Evolutionary conservation across 768 basidiomycete genomes (phyloP), one percentile per base, ranked within the genome.

Genomic region (Leucosporidium creatinivorum): DNA sequence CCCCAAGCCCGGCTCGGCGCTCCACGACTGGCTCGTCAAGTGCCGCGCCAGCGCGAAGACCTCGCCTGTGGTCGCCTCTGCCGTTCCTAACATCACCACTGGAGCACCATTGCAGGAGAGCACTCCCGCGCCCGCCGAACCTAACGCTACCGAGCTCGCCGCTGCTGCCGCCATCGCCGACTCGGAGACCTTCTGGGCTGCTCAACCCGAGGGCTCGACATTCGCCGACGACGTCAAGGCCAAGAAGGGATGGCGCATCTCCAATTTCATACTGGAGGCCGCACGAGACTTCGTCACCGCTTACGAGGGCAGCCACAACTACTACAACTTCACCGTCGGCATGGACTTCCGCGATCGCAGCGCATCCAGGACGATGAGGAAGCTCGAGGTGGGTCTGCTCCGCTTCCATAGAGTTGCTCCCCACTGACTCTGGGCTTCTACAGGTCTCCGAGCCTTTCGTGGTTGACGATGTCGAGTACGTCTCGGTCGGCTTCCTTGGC

Each of bases 311-410:
- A 90, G 91, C 3, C 93, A 96, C 78, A 98, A 98, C 78, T 99
- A 94, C 78, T 93, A 96, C 79, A 98, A 98, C 76, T 98, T 93
- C 75, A 98, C 96, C 0, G 85, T 97, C 61, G 89, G 86, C 3
- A 85, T 88, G 56, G 90, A 90, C 58, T 92, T 88, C 78, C 79
- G 83, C 8, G 94, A 97, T 77, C 82, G 85, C 25, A 89, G 88
- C 66, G 88, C 87, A 73, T 84, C 87, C 73, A 82, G 96, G n/a
- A 83, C 85, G 77, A 93, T 99, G 87, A 89, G 91, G 73, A 84
- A 82, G 61, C 85, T 98, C 3, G 86, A 91, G 78, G 94, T 90
- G 21, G 61, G 74, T 66, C 8, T 21, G 21, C 3, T 49, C 18
- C 61, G 5, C 44, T n/a, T 4, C 6, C 18, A 18, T 15, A 5